phyloP scores from a whole-genome alignment of 2,329 filamentous ascomycete genomes.

The Fusarium nodosum region DNA sequence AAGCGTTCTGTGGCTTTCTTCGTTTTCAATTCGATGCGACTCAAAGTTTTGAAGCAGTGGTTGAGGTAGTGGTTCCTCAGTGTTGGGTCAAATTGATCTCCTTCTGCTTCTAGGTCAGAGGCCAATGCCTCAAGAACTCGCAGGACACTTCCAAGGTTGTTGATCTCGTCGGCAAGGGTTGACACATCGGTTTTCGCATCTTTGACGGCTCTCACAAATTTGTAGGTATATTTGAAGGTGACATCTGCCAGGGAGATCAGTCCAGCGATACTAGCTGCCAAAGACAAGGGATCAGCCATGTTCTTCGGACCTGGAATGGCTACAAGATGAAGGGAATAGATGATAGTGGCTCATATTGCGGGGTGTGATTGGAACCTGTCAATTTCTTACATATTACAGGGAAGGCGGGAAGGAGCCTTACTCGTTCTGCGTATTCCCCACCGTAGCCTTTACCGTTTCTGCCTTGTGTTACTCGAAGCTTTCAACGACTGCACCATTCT shows the following conservation, averaged over 20 bases:
- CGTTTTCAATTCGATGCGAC: not conserved
- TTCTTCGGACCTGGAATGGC: too few relatives aligned
- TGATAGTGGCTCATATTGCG: not conserved
- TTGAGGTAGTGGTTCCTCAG: conserved; percentile 1
- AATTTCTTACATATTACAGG: not conserved
- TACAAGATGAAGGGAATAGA: not conserved
- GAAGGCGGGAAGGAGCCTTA: not conserved
- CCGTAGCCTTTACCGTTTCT: not conserved
- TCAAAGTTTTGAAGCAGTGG: conserved; percentile 1
- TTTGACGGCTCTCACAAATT: conserved; percentile 11
- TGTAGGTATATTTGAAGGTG: not conserved
- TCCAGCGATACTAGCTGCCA: not conserved
- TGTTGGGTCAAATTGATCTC: conserved; percentile 6
- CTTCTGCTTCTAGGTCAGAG: conserved; percentile 7
- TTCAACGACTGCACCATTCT: not conserved
- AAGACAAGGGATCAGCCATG: conserved; percentile 25
- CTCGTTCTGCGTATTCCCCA: not conserved
- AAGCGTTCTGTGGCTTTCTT: not conserved
- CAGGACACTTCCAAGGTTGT: not conserved
- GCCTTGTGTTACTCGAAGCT: not conserved
- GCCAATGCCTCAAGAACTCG: not conserved
- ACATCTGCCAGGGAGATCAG: not conserved
- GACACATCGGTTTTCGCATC: not conserved
- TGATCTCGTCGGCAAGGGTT: conserved; percentile 11
- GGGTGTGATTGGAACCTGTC: not conserved